phyloP scores from a whole-genome alignment of 1,139 yeast genomes.

The Sugiyamaella japonica region DNA sequence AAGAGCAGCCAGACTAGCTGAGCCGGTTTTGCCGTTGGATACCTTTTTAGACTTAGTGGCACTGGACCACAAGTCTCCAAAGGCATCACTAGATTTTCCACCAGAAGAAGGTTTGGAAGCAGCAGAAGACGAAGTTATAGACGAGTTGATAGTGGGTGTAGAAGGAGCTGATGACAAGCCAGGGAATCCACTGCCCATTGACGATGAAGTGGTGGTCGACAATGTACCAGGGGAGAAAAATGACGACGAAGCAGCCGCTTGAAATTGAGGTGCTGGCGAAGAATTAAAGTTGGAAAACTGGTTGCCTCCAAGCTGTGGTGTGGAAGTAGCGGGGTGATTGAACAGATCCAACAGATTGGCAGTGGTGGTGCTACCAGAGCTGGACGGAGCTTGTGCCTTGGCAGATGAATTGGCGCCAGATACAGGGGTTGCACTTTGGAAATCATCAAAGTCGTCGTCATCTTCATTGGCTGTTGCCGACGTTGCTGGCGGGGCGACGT shows the following conservation, averaged over 20 bases:
- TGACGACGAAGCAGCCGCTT: conserved; percentile 32
- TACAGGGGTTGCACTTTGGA: conserved; percentile 67
- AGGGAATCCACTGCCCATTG: conserved; percentile 8
- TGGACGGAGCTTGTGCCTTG: conserved; percentile 30
- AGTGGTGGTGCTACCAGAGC: conserved; percentile 25
- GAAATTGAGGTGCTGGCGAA: conserved; percentile 40
- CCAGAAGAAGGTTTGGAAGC: conserved; percentile 42
- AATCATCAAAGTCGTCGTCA: conserved; percentile 92
- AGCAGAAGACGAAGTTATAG: conserved; percentile 25
- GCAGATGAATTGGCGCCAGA: conserved; percentile 31
- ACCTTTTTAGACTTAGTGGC: conserved; percentile 54
- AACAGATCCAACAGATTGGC: conserved; percentile 32
- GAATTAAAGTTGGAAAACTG: conserved; percentile 24
- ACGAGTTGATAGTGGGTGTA: conserved; percentile 21
- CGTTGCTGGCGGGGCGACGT: conserved; percentile 22
- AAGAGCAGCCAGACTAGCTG: conserved; percentile 33
- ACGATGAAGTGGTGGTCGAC: conserved; percentile 8
- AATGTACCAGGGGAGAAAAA: conserved; percentile 12
- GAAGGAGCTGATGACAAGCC: conserved; percentile 12
- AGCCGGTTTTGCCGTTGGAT: conserved; percentile 17
- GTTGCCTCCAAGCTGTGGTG: conserved; percentile 28
- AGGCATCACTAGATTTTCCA: conserved; percentile 59
- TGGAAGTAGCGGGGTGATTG: conserved; percentile 23
- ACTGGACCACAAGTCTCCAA: conserved; percentile 73
- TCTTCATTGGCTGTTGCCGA: conserved; percentile 47